Conservation (phyloP, 768 basidiomycete genomes). For the Pleurotus sapidus region DNA sequence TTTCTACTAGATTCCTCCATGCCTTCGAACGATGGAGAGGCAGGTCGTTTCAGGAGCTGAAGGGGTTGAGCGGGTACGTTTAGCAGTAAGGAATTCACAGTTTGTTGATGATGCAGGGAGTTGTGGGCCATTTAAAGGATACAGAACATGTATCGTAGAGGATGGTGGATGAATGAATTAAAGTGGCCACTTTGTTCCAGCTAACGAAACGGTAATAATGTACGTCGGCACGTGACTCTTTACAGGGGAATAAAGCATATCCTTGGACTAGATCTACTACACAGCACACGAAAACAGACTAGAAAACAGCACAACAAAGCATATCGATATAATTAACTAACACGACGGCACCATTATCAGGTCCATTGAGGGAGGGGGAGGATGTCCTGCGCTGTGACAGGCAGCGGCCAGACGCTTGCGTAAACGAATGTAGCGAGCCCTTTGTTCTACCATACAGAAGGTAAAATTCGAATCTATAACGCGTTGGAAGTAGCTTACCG, state of each 20-base stretch:
- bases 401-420: constrained; percentile 43
- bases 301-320: constrained; percentile 7
- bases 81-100: not conserved
- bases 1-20: constrained; percentile 50
- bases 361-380: constrained; percentile 30
- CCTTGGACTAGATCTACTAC: not conserved
- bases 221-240: too few species aligned
- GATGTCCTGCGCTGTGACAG: constrained; percentile 45
- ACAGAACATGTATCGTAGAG: not conserved
- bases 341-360: constrained; percentile 15
- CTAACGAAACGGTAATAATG: too few species aligned
- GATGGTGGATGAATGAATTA: not conserved
- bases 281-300: not conserved
- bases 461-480: constrained; percentile 7
- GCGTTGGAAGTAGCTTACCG: constrained; percentile 32
- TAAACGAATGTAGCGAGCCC: constrained; percentile 42
- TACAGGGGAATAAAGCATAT: not conserved
- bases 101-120: not conserved
- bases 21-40: constrained; percentile 57
- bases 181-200: not conserved
- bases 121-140: constrained; percentile 3
- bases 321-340: constrained; percentile 21
- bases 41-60: constrained; percentile 53
- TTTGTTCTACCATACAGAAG: constrained; percentile 40
- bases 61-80: not conserved